Conservation (phyloP, 2,329 filamentous ascomycete genomes). For the Drechmeria coniospora region DNA sequence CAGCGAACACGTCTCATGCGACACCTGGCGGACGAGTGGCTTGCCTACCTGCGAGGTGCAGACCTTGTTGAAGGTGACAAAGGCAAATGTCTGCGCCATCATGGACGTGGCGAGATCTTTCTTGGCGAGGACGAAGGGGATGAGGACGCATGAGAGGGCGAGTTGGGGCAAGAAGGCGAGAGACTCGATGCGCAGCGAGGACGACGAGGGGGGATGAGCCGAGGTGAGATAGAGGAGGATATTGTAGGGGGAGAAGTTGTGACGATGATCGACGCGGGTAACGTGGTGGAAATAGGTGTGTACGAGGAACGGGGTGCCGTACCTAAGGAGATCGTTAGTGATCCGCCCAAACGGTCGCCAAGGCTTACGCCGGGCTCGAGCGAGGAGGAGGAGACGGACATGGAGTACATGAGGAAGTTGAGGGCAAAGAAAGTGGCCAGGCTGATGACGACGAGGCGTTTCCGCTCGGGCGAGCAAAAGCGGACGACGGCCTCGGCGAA, state of each 20-base stretch:
- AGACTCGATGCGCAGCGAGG: conserved; percentile 46
- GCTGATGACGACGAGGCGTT: conserved; percentile 47
- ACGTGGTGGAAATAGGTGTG: conserved; percentile 92
- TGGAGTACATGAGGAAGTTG: conserved; percentile 63
- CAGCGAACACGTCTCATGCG: background rate
- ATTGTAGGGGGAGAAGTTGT: conserved; percentile 98
- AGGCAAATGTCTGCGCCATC: conserved; percentile 91
- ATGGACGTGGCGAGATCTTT: conserved; percentile 69
- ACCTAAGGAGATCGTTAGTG: conserved; percentile 29
- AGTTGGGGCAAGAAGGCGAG: conserved; percentile 84
- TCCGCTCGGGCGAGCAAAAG: conserved; percentile 38
- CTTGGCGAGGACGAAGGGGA: conserved; percentile 65
- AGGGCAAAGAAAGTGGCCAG: conserved; percentile 57
- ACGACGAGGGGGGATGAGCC: conserved; percentile 30
- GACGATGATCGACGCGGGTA: conserved; percentile 83
- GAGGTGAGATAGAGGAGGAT: conserved; percentile 78
- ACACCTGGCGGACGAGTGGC: background rate
- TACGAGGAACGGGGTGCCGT: conserved; percentile 65
- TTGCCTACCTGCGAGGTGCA: conserved; percentile 83
- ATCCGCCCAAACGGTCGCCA: background rate
- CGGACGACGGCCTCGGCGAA: conserved; percentile 10
- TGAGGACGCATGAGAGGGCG: conserved; percentile 58
- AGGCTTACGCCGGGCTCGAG: background rate
- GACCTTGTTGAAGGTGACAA: conserved; percentile 97
- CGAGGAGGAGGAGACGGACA: conserved; percentile 31